phyloP scores from a whole-genome alignment of 2,329 filamentous ascomycete genomes.

The Cryphonectria radicalis region DNA sequence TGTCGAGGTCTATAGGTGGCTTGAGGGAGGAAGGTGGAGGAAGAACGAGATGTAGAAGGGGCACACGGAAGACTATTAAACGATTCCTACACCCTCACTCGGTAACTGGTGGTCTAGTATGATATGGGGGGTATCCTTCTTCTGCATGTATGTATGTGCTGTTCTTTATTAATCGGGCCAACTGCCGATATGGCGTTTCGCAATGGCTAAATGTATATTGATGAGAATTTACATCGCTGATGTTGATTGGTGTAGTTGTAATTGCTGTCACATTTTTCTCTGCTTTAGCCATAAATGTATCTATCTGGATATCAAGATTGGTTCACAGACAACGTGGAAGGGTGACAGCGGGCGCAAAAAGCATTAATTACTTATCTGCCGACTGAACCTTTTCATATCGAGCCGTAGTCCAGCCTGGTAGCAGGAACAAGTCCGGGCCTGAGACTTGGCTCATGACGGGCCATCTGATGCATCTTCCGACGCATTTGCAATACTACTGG shows the following conservation, averaged over 20 bases:
- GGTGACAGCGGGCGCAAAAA: background rate
- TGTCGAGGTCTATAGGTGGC: background rate
- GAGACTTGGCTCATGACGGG: background rate
- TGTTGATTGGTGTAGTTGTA: background rate
- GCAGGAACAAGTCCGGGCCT: background rate
- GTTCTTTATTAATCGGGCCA: background rate
- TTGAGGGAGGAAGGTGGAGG: too few relatives aligned
- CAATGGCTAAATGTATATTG: background rate
- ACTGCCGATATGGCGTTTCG: background rate
- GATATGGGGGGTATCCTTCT: background rate
- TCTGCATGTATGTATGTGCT: background rate
- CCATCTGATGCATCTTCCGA: too few relatives aligned
- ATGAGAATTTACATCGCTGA: background rate
- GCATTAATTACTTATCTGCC: background rate
- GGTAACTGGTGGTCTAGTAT: background rate
- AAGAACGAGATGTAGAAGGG: background rate
- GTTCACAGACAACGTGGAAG: background rate
- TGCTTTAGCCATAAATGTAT: background rate
- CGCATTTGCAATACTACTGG: too few relatives aligned
- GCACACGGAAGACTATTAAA: background rate
- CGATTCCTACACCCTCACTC: background rate
- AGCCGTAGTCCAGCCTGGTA: background rate
- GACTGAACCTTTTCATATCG: background rate
- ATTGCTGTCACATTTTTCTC: background rate
- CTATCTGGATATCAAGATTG: background rate